Conservation (phyloP, 2,329 filamentous ascomycete genomes). For the Atkinsonella texensis region DNA sequence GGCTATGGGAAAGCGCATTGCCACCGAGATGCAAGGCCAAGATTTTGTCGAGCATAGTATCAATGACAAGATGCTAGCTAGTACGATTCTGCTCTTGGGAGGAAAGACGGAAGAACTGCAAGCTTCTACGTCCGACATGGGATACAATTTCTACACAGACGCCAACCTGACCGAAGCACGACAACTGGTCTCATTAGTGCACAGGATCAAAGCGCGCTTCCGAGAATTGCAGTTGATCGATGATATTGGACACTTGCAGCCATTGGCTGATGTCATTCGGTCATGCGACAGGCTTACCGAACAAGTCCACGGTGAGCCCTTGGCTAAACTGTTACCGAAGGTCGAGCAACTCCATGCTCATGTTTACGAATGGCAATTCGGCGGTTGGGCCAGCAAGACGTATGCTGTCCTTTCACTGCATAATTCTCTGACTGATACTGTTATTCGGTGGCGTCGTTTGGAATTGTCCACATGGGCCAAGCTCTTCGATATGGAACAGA, state of each 20-base stretch:
- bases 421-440: conserved; percentile 64
- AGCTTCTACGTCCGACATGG: conserved; percentile 23
- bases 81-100: conserved; percentile 52
- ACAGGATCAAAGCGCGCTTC: conserved; percentile 61
- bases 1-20: conserved; percentile 28
- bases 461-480: conserved; percentile 88
- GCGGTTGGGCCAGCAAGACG: conserved; percentile 70
- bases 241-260: conserved; percentile 63
- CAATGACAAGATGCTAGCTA: conserved; percentile 50
- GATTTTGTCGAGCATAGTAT: conserved; percentile 21
- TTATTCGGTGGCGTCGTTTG: conserved; percentile 81
- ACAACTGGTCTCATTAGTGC: conserved; percentile 57
- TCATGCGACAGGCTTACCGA: conserved; percentile 65
- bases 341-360: conserved; percentile 77
- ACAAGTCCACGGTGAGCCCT: conserved; percentile 66
- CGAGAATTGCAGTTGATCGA: conserved; percentile 53
- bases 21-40: conserved; percentile 16
- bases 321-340: conserved; percentile 76
- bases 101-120: conserved; percentile 39
- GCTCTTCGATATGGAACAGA: conserved; percentile 72
- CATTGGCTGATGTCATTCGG: conserved; percentile 61
- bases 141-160: conserved; percentile 85
- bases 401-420: conserved; percentile 61
- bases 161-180: conserved; percentile 65
- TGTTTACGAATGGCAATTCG: conserved; percentile 87